Percentiles rank a stretch among this genome's conserved stretches.
Evolutionary conservation across 768 basidiomycete species (phyloP).

Genomic region (Brasilioporus rufonigricans): DNA sequence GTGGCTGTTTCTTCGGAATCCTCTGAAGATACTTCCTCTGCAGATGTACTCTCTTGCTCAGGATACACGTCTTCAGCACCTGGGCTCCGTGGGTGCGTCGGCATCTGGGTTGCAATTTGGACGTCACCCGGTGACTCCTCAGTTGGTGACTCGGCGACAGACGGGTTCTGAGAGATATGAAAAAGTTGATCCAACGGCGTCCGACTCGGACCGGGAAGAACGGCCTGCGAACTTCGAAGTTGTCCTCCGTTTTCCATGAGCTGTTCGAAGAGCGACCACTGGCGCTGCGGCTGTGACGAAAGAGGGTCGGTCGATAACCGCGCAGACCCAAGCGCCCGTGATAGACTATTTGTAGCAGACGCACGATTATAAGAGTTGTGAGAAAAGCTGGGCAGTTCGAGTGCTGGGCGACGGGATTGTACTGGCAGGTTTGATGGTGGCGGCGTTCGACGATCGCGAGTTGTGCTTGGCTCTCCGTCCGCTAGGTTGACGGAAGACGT

Average conservation of each 20-base stretch:
- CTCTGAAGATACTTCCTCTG: conserved; percentile 16
- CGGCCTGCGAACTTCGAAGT: conserved; percentile 15
- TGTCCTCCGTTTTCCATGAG: conserved; percentile 67
- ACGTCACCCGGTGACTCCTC: neutral
- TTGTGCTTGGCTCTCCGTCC: conserved; percentile 13
- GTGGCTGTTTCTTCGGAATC: conserved; percentile 12
- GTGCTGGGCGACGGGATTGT: neutral
- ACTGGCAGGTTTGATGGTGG: conserved; percentile 9
- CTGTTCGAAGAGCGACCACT: conserved; percentile 71
- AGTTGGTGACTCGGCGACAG: conserved; percentile 3
- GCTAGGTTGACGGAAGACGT: conserved; percentile 15
- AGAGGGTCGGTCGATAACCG: conserved; percentile 6
- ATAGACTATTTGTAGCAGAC: conserved; percentile 9
- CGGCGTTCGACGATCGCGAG: conserved; percentile 14
- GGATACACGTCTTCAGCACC: neutral
- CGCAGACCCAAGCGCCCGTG: conserved; percentile 14
- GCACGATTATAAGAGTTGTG: neutral
- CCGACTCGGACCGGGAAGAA: conserved; percentile 3
- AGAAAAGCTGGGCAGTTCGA: conserved; percentile 15
- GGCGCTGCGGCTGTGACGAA: conserved; percentile 24
- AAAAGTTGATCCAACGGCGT: neutral
- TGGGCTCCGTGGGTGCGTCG: neutral
- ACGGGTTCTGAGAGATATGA: neutral
- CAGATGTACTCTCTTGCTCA: neutral
- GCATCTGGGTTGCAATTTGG: neutral